Conservation (phyloP, 2,329 filamentous ascomycete genomes). For the Orbilia brochopaga region DNA sequence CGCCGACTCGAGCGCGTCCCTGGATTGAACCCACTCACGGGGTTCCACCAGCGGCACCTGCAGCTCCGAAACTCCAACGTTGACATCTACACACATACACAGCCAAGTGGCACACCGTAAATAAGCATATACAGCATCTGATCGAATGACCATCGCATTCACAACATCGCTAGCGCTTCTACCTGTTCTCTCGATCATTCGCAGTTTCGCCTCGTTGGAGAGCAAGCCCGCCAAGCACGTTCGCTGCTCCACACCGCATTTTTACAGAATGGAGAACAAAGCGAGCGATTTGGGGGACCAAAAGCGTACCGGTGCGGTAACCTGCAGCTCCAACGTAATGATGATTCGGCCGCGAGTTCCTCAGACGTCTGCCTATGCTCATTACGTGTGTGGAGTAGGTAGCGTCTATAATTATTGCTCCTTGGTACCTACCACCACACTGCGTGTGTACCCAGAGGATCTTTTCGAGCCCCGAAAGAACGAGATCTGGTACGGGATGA, state of each 20-base stretch:
- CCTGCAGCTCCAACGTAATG: conserved; percentile 31
- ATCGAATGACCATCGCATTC: no score
- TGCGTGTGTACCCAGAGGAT: neutral
- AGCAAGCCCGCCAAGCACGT: neutral
- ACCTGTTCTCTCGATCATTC: conserved; percentile 21
- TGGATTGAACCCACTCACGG: no score
- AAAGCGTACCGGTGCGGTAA: neutral
- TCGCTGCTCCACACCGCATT: neutral
- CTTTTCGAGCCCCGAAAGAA: conserved; percentile 19
- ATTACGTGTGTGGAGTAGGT: conserved; percentile 23
- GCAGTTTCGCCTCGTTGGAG: conserved; percentile 25
- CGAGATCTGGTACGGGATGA: conserved; percentile 23
- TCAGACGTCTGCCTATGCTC: conserved; percentile 36
- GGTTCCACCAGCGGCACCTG: conserved; percentile 27
- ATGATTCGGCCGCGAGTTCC: conserved; percentile 31
- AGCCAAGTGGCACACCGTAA: no score
- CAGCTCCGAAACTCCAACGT: conserved; percentile 22
- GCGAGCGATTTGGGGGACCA: no score
- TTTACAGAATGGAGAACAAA: no score
- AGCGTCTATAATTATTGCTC: no score
- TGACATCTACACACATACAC: conserved; percentile 12
- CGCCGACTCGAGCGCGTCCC: neutral
- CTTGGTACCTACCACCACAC: no score
- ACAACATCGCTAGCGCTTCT: conserved; percentile 50
- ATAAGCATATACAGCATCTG: no score